Evolutionary conservation across 768 basidiomycete genomes (phyloP).

Genomic region (Boletus sp.): DNA sequence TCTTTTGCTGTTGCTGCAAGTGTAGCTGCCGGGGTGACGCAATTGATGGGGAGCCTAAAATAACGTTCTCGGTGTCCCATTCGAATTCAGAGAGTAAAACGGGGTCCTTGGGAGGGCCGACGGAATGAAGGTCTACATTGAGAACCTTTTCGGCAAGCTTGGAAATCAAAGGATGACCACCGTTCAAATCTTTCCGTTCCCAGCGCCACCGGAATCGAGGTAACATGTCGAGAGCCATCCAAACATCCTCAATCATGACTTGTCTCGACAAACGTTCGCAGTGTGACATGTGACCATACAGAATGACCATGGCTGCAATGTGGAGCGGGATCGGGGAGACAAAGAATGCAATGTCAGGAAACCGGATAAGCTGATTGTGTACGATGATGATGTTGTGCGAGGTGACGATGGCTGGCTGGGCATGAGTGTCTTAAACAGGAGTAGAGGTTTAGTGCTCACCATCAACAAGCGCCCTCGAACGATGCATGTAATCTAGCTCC

Average conservation of each 20-base stretch:
- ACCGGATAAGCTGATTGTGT: slow-evolving; percentile 78
- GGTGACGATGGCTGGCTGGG: slow-evolving; percentile 64
- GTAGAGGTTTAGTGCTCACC: slow-evolving; percentile 42
- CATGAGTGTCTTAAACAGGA: slow-evolving; percentile 6
- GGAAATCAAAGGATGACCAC: slow-evolving; percentile 80
- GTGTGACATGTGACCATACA: slow-evolving; percentile 81
- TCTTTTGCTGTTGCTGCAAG: slow-evolving; percentile 31
- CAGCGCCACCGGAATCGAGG: slow-evolving; percentile 90
- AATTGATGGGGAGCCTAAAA: slow-evolving; percentile 26
- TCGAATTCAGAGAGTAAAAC: slow-evolving; percentile 42
- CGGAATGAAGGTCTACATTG: slow-evolving; percentile 63
- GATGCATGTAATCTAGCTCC: slow-evolving; percentile 60
- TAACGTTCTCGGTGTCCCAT: slow-evolving; percentile 41
- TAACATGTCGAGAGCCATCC: slow-evolving; percentile 84
- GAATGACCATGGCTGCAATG: slow-evolving; percentile 88
- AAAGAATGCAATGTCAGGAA: slow-evolving; percentile 85
- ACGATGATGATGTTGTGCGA: slow-evolving; percentile 86
- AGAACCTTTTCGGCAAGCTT: slow-evolving; percentile 80
- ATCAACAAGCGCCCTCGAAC: slow-evolving; percentile 72
- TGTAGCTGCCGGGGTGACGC: slow-evolving; percentile 27
- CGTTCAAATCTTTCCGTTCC: slow-evolving; percentile 79
- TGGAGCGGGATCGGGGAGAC: slow-evolving; percentile 86
- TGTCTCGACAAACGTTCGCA: slow-evolving; percentile 62
- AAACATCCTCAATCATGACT: slow-evolving; percentile 75
- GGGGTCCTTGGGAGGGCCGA: slow-evolving; percentile 39